These are phyloP conservation scores for Pholiota molesta DNA, from an alignment of 768 basidiomycete genomes.

Conservation along the genomic window DNA sequence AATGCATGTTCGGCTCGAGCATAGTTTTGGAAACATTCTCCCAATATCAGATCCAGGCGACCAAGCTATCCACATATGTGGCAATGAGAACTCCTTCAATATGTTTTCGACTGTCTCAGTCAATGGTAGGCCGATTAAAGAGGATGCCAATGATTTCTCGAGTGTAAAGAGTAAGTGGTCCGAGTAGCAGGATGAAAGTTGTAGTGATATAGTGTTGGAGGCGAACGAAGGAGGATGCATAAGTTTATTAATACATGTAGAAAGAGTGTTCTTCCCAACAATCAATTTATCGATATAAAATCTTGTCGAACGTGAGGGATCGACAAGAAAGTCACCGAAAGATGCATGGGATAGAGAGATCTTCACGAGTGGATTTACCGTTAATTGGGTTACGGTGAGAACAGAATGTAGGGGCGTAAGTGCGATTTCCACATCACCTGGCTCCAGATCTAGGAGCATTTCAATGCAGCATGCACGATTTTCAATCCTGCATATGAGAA, in stretches of 20 bases:
- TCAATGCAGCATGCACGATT: neutral
- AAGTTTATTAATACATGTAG: neutral
- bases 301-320: neutral
- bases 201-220: too few relatives aligned
- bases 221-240: neutral
- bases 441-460: slow-evolving; percentile 20
- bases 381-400: too few relatives aligned
- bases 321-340: neutral
- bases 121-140: neutral
- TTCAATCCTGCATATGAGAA: slow-evolving; percentile 1
- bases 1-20: neutral
- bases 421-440: neutral
- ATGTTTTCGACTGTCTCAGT: neutral
- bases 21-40: neutral
- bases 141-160: neutral
- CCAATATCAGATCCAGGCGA: neutral
- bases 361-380: too few relatives aligned
- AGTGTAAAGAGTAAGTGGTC: neutral
- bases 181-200: too few relatives aligned
- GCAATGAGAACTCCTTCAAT: neutral
- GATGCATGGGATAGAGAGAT: too few relatives aligned
- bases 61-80: neutral
- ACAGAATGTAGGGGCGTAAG: neutral
- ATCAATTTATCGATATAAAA: neutral
- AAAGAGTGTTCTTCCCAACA: neutral